Evolutionary conservation across 1,284 basidiomycete species (phyloP), one percentile per base, ranked within the genome.

Genomic region (Rhodotorula sp.): DNA sequence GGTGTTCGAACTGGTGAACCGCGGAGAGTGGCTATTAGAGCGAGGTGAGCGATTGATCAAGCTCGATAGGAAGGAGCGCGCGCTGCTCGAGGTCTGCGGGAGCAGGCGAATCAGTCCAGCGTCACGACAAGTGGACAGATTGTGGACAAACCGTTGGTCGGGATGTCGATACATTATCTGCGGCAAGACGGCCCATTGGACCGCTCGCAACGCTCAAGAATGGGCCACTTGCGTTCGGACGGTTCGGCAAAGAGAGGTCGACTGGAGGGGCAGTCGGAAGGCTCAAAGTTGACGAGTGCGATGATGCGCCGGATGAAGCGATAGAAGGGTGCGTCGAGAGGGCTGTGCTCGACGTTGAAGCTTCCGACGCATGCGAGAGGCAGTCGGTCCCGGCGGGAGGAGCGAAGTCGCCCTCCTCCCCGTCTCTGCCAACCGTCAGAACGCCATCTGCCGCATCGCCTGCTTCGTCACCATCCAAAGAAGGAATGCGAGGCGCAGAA

Each of bases 141-240:
- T 4, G 29, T 4, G 1, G 29, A 62, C 34, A 27, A n/a, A 53
- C 30, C 24, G n/a, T 22, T 27, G 27, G 22, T 6, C 56, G n/a
- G 6, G 49, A 27, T 3, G 27, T 19, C 9, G 59, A 32, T 0
- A 44, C n/a, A 20, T 69, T 58, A 5, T 32, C 54, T 1, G 70
- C 52, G 1, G 70, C 63, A 8, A 75, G 54, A 0, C 46, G 59
- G 3, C 59, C 73, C 64, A 75, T 49, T 4, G 61, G 66, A 4
- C 66, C 60, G n/a, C 59, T 58, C 4, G 73, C 73, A 5, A 73
- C 62, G 36, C 53, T 65, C 22, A 73, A 53, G 44, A 52, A 72
- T 11, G 72, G 68, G 13, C 65, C 65, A 0, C 47, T 44, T 44
- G 39, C 39, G 39, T 44, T 24, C 0, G 51, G 24, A 4, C 44